Base-by-base conservation (phyloP, 2,329 filamentous ascomycete species). In the Neofusicoccum ribis region DNA sequence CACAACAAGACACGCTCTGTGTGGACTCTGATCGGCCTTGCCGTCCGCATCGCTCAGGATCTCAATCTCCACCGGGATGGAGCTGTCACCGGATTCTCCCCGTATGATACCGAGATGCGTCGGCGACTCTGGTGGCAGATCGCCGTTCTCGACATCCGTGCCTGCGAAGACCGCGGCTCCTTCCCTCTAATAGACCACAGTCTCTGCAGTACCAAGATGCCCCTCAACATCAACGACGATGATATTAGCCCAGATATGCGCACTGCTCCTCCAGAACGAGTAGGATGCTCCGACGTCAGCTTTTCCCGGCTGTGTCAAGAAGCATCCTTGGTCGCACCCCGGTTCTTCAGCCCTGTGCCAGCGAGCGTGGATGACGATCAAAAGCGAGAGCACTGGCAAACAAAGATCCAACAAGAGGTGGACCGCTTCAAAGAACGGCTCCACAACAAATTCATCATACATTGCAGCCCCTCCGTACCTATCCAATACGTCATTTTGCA, bases 11-110 rank as follows among this genome's bases (percentile, higher is more conserved):
- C 80, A 74, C 84, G 56, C 71, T 85, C 87, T 3, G 81, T 86
- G 5, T 90, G 88, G 86, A 86, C 87, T 44, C 78, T 91, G 69
- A 87, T 86, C 0, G 88, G 87, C 0, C 79, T 89, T 1, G 83
- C 84, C 3, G 80, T 86, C n/a, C 82, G 87, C 5, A 84, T 89
- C 37, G 86, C 82, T 2, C 85, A 87, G 69, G 83, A 84, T 2
- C 81, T 88, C 69, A 87, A 87, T 1, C 78, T 89, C 2, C 87
- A 89, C 69, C 82, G 85, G 3, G 88, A 90, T 84, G 71, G 82
- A 74, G 72, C 77, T 14, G 70, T 70, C 3, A 75, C 88, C 2
- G 81, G 84, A 15, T 70, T 90, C 1, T 81, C 81, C 0, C 81
- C 84, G 0, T 89, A 85, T 66, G 82, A 88, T 63, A 81, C 81